phyloP scores from a whole-genome alignment of 805 yeast genomes.

The Grigorovia yakushimaensis region DNA sequence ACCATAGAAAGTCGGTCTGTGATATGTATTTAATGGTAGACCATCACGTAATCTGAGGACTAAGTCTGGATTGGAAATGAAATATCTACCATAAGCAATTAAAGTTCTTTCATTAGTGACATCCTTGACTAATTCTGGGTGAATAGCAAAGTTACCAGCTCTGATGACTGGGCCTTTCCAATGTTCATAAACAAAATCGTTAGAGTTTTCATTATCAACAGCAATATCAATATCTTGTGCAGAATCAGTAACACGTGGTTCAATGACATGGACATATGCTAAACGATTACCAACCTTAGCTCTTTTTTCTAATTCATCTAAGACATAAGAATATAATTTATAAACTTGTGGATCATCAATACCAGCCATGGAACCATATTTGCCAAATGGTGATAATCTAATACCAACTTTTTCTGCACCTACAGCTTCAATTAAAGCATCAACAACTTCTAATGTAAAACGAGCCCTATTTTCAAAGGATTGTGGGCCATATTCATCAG shows the following conservation, averaged over 20 bases:
- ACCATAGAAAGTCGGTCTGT: conserved; percentile 40
- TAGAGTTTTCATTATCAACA: conserved; percentile 20
- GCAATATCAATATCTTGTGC: conserved; percentile 21
- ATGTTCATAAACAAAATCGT: conserved; percentile 33
- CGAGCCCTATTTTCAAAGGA: conserved; percentile 40
- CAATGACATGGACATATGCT: conserved; percentile 37
- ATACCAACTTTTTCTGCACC: conserved; percentile 42
- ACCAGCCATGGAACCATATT: conserved; percentile 33
- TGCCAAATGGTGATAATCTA: conserved; percentile 39
- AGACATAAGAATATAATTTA: conserved; percentile 32
- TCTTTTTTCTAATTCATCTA: conserved; percentile 32
- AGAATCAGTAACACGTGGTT: conserved; percentile 33
- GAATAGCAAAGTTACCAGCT: conserved; percentile 30
- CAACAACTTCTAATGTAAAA: conserved; percentile 40
- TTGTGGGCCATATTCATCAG: conserved; percentile 44
- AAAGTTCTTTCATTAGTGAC: conserved; percentile 37
- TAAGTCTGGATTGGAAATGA: conserved; percentile 48
- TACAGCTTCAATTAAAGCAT: conserved; percentile 38
- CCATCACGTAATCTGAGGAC: conserved; percentile 34
- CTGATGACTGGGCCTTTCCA: conserved; percentile 39
- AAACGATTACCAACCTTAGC: conserved; percentile 28
- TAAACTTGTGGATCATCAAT: conserved; percentile 21
- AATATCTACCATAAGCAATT: conserved; percentile 37
- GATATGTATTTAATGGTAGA: conserved; percentile 33
- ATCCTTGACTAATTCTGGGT: conserved; percentile 21